Conservation (phyloP, 768 basidiomycete genomes). For the Lactifluus rugatus region DNA sequence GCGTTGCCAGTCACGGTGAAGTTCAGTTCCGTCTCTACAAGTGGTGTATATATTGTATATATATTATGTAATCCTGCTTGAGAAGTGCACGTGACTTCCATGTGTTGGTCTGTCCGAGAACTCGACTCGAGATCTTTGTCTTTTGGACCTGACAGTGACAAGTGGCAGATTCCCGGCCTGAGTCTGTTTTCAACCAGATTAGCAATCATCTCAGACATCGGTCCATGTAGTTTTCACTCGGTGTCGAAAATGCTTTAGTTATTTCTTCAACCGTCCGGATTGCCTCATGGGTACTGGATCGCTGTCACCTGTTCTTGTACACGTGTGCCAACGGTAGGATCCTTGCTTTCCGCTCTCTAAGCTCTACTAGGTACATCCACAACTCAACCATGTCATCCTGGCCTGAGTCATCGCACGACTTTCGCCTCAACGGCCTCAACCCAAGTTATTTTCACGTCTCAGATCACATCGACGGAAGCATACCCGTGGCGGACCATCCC, state of each 20-base stretch:
- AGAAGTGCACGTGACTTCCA: too few species aligned
- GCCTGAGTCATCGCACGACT: slow-evolving; percentile 3
- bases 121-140: too few species aligned
- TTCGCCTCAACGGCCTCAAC: background rate
- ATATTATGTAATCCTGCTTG: too few species aligned
- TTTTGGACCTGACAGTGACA: too few species aligned
- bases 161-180: too few species aligned
- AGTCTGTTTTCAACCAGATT: background rate
- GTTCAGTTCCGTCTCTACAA: too few species aligned
- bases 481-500: slow-evolving; percentile 6
- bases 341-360: background rate
- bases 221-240: background rate
- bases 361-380: background rate
- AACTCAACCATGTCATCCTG: slow-evolving; percentile 5
- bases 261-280: background rate
- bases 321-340: slow-evolving; percentile 9
- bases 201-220: background rate
- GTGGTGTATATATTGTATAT: too few species aligned
- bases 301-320: slow-evolving; percentile 13
- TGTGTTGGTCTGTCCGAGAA: too few species aligned
- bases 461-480: background rate
- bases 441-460: background rate
- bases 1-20: too few species aligned
- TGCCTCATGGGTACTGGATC: slow-evolving; percentile 13
- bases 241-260: background rate